Evolutionary conservation across 768 basidiomycete genomes (phyloP), one percentile per base, ranked within the genome.

Genomic region (Paxillus rubicundulus): DNA sequence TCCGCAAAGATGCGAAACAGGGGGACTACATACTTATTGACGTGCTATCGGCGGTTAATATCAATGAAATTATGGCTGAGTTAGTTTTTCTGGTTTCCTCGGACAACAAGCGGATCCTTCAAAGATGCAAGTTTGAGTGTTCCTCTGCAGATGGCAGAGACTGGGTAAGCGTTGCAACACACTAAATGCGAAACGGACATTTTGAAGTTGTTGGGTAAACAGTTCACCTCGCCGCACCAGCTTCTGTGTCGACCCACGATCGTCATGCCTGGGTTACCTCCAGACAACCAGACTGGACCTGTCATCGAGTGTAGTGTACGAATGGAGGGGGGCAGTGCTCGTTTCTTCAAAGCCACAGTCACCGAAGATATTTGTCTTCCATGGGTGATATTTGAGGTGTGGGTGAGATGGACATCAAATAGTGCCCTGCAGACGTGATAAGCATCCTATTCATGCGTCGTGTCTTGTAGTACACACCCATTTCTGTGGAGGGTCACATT

Each of bases 11-110:
- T 36, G 67, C 58, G 30, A 59, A 50, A 20, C 56, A 54, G 16
- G 74, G 74, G 17, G 77, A 81, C 51, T 70, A 61, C 40, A 56
- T 79, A 36, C 56, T 66, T 24, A 51, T 78, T 13, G 77, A 80
- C 49, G 57, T 69, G 34, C 58, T 77, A 44, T 63, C 63, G 13
- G 59, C 55, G 24, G 54, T 70, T 37, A 52, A 59, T 17, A 57
- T 58, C 49, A 41, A 50, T 18, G 47, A 52, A 30, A 49, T 57
- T 43, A 54, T 60, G 38, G 53, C 68, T 24, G 69, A 71, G 54
- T 53, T 76, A 16, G 66, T 61, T 34, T 73, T 70, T 58, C 63
- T 79, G 7, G 72, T 78, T 6, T 65, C 74, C 43, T 21, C 50
- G 13, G 59, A 55, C 17, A 76, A 71, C 0, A 72, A 62, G 28